Evolutionary conservation across 2,329 filamentous ascomycete genomes (phyloP).

Genomic region (Thermothelomyces thermophilus): DNA sequence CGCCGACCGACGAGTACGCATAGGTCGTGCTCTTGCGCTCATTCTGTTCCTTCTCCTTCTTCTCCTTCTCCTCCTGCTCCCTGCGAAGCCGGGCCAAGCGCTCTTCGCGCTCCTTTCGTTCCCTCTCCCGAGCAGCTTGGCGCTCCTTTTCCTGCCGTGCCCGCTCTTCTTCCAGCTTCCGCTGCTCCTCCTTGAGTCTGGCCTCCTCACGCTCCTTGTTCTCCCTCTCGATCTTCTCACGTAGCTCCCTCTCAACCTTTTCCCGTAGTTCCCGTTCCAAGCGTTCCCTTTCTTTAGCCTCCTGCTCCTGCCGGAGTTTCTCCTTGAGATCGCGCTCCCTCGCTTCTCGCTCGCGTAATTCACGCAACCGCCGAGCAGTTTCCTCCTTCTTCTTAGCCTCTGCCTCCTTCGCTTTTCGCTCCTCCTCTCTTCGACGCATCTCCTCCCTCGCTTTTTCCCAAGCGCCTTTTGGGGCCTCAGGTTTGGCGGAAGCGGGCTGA

Average conservation of each 20-base stretch:
- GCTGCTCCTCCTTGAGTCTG: conserved; percentile 26
- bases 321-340: conserved; percentile 32
- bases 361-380: conserved; percentile 36
- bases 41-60: conserved; percentile 13
- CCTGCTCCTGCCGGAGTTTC: conserved; percentile 31
- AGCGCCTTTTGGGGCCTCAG: conserved; percentile 40
- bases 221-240: conserved; percentile 40
- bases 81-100: conserved; percentile 17
- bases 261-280: conserved; percentile 28
- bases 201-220: conserved; percentile 31
- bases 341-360: conserved; percentile 34
- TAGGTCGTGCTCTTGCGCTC: conserved; percentile 47
- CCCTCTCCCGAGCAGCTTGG: conserved; percentile 16
- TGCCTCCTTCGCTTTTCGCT: conserved; percentile 54
- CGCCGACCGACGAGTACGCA: conserved; percentile 58
- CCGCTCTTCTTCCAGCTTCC: conserved; percentile 29
- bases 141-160: conserved; percentile 21
- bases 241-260: conserved; percentile 32
- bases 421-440: conserved; percentile 55
- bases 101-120: conserved; percentile 23
- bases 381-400: conserved; percentile 52
- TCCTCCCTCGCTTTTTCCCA: conserved; percentile 68
- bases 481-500: conserved; percentile 24
- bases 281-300: conserved; percentile 28
- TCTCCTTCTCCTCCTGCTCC: conserved; percentile 15